Percentiles rank a stretch among this genome's conserved stretches.
phyloP scores from a whole-genome alignment of 495 filamentous ascomycete genomes.

The Aspergillus heteromorphus region DNA sequence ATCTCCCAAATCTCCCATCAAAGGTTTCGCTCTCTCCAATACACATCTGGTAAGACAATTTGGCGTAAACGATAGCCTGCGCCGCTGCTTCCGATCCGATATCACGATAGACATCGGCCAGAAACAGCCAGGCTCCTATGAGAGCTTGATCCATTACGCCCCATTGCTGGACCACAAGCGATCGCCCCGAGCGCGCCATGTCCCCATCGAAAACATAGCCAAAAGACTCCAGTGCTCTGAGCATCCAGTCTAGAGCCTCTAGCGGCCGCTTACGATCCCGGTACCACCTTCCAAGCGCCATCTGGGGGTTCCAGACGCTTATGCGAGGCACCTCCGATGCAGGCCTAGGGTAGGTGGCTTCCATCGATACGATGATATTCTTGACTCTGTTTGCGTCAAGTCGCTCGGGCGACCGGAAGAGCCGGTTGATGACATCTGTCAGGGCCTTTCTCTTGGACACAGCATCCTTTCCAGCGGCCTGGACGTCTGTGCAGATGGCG shows the following conservation, averaged over 20 bases:
- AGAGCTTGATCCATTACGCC: slow-evolving; percentile 26
- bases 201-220: slow-evolving; percentile 38
- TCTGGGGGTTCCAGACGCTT: background rate
- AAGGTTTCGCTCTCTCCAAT: slow-evolving; percentile 42
- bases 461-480: background rate
- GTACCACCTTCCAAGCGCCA: slow-evolving; percentile 7
- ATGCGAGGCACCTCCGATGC: background rate
- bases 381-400: slow-evolving; percentile 10
- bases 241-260: slow-evolving; percentile 22
- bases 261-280: slow-evolving; percentile 2
- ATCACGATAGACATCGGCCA: slow-evolving; percentile 22
- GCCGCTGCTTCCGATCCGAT: slow-evolving; percentile 22
- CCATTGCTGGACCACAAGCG: slow-evolving; percentile 37
- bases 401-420: background rate
- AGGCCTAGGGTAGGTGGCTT: slow-evolving; percentile 10
- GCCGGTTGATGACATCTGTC: slow-evolving; percentile 1
- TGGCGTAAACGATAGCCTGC: slow-evolving; percentile 30
- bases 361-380: slow-evolving; percentile 14
- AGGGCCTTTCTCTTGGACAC: background rate
- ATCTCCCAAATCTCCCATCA: slow-evolving; percentile 13
- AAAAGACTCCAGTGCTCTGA: slow-evolving; percentile 31
- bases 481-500: slow-evolving; percentile 31
- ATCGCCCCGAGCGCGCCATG: slow-evolving; percentile 5
- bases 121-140: slow-evolving; percentile 31
- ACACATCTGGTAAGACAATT: slow-evolving; percentile 32